These are phyloP conservation scores for Tephrocybe sp. DNA, from an alignment of 768 basidiomycete genomes.

Conservation along the genomic window DNA sequence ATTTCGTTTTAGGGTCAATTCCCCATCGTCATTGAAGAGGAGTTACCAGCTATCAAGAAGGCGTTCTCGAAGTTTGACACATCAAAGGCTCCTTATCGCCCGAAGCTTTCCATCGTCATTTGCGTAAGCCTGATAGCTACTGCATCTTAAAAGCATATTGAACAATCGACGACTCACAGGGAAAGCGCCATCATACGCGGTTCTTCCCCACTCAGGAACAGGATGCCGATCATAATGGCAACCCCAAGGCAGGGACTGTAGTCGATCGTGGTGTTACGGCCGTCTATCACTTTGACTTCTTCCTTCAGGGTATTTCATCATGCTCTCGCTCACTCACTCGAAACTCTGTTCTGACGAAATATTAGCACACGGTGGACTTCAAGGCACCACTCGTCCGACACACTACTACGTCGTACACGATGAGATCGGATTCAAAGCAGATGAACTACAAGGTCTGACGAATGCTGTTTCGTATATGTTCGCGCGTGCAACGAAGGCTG, in stretches of 20 bases:
- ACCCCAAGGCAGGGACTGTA: constrained; percentile 75
- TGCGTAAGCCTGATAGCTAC: constrained; percentile 52
- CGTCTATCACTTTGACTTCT: constrained; percentile 64
- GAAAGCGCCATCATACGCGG: constrained; percentile 53
- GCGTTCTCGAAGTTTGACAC: constrained; percentile 54
- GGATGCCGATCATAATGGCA: constrained; percentile 61
- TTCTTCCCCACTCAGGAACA: constrained; percentile 58
- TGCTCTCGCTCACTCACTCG: not conserved
- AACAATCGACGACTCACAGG: constrained; percentile 22
- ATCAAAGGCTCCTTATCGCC: constrained; percentile 39
- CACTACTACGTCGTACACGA: constrained; percentile 85
- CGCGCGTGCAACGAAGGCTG: constrained; percentile 83
- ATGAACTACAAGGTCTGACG: constrained; percentile 68
- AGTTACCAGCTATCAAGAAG: constrained; percentile 59
- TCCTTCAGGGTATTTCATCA: constrained; percentile 51
- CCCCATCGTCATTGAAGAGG: constrained; percentile 54
- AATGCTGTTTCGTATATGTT: constrained; percentile 77
- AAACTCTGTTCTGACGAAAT: not conserved
- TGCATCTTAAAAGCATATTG: not conserved
- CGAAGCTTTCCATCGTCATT: constrained; percentile 67
- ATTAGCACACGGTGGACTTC: constrained; percentile 68
- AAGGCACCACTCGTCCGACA: constrained; percentile 71
- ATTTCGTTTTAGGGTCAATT: constrained; percentile 65
- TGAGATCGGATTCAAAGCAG: constrained; percentile 66
- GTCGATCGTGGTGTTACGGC: constrained; percentile 79